Evolutionary conservation across 257 asterid genomes (phyloP).

Genomic region (Fraxinus cuspidata): DNA sequence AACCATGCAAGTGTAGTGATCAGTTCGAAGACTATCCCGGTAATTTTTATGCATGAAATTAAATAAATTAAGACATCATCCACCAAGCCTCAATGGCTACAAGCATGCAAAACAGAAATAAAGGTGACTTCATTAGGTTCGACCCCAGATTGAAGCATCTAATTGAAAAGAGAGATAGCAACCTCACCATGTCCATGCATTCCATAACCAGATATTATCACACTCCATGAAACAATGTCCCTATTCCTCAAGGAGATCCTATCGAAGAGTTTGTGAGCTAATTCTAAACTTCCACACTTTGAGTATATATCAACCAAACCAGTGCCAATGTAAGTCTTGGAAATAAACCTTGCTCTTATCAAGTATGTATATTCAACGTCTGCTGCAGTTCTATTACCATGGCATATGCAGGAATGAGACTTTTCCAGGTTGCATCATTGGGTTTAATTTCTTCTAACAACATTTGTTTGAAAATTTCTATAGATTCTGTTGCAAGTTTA

Average conservation of each 20-base stretch:
- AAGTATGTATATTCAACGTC: slow-evolving; percentile 64
- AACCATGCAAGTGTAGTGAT: slow-evolving; percentile 86
- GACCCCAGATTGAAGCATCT: slow-evolving; percentile 74
- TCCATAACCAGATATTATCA: slow-evolving; percentile 74
- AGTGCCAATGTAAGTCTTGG: slow-evolving; percentile 61
- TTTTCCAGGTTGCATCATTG: slow-evolving; percentile 72
- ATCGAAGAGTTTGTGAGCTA: slow-evolving; percentile 60
- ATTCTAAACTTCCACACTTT: slow-evolving; percentile 68
- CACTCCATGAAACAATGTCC: slow-evolving; percentile 85
- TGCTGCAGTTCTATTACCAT: slow-evolving; percentile 67
- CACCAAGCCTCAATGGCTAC: slow-evolving; percentile 85
- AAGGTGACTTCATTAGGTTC: slow-evolving; percentile 80
- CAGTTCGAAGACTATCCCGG: slow-evolving; percentile 41
- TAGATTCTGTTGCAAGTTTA: slow-evolving; percentile 53
- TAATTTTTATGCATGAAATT: slow-evolving; percentile 52
- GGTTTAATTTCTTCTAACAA: slow-evolving; percentile 51
- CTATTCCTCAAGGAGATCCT: slow-evolving; percentile 42
- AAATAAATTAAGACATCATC: slow-evolving; percentile 72
- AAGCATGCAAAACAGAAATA: slow-evolving; percentile 83
- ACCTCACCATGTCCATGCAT: slow-evolving; percentile 66
- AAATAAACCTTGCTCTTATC: slow-evolving; percentile 64
- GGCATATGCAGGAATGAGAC: slow-evolving; percentile 90
- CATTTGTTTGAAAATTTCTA: slow-evolving; percentile 74
- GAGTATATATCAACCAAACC: slow-evolving; percentile 78
- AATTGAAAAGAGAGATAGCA: slow-evolving; percentile 71